These are phyloP conservation scores for Inosperma sp. DNA, from an alignment of 768 basidiomycete species.

Conservation along the genomic window DNA sequence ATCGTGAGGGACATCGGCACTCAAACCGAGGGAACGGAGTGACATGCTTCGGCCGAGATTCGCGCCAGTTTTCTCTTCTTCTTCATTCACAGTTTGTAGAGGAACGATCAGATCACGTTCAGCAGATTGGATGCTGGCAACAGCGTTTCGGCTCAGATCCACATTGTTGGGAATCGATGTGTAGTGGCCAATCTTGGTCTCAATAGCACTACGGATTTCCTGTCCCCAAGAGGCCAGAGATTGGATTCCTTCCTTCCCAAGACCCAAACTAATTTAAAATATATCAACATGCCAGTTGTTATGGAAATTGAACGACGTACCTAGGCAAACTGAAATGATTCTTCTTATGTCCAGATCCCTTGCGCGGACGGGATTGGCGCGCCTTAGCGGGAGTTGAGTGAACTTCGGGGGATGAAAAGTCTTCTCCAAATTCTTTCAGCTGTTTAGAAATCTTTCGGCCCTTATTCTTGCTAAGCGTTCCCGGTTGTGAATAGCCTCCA, in stretches of 20 bases:
- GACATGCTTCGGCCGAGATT: conserved; percentile 36
- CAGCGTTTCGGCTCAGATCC: conserved; percentile 45
- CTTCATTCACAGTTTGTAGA: conserved; percentile 43
- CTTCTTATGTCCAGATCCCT: conserved; percentile 51
- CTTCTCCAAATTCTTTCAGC: conserved; percentile 41
- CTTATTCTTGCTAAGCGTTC: conserved; percentile 39
- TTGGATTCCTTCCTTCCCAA: conserved; percentile 55
- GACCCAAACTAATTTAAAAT: conserved; percentile 50
- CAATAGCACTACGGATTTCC: conserved; percentile 50
- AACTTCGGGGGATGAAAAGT: conserved; percentile 52
- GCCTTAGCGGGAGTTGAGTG: conserved; percentile 58
- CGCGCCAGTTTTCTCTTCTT: conserved; percentile 23
- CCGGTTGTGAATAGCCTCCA: conserved; percentile 39
- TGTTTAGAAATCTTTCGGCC: conserved; percentile 33
- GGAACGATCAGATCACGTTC: conserved; percentile 30
- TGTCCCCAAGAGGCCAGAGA: conserved; percentile 47
- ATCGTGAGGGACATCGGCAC: conserved; percentile 46
- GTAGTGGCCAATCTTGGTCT: conserved; percentile 38
- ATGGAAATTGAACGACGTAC: conserved; percentile 30
- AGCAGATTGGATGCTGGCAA: conserved; percentile 38
- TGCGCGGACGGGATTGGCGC: conserved; percentile 34
- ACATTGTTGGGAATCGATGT: conserved; percentile 37
- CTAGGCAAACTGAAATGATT: conserved; percentile 67
- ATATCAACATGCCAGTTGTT: conserved; percentile 10
- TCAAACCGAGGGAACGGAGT: conserved; percentile 43